These are phyloP conservation scores for Naematelia aurantialba DNA, from an alignment of 768 basidiomycete species.

Conservation along the genomic window DNA sequence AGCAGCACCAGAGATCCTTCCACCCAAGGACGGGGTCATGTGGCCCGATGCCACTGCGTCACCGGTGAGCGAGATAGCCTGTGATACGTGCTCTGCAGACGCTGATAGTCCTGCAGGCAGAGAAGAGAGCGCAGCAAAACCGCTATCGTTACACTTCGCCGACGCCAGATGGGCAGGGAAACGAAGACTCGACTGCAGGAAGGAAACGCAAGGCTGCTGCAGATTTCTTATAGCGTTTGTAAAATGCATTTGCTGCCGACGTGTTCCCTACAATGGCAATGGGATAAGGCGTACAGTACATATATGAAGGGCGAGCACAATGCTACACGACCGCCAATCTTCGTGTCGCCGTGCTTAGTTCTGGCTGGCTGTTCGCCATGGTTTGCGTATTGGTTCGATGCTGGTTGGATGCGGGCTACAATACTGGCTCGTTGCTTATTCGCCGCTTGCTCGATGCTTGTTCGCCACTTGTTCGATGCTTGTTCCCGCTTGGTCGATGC, in stretches of 20 bases:
- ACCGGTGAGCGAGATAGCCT: constrained; percentile 30
- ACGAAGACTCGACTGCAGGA: constrained; percentile 16
- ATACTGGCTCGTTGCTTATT: too few relatives aligned
- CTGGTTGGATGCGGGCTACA: too few relatives aligned
- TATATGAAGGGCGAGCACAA: too few relatives aligned
- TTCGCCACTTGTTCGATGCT: too few relatives aligned
- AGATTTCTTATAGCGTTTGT: constrained; percentile 60
- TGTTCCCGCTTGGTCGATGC: too few relatives aligned
- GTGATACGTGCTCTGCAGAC: not conserved
- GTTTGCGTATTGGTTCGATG: too few relatives aligned
- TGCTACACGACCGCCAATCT: too few relatives aligned
- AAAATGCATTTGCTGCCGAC: not conserved
- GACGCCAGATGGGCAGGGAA: constrained; percentile 14
- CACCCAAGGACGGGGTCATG: constrained; percentile 49
- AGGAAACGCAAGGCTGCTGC: constrained; percentile 52
- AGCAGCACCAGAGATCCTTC: constrained; percentile 23
- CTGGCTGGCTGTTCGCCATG: too few relatives aligned
- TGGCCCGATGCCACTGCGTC: constrained; percentile 46
- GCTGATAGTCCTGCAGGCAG: constrained; percentile 30
- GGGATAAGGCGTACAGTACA: too few relatives aligned
- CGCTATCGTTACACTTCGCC: constrained; percentile 47
- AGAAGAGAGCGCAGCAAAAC: constrained; percentile 46
- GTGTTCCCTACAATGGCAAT: too few relatives aligned
- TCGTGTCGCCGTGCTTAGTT: too few relatives aligned
- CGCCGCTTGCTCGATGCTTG: too few relatives aligned